Conservation (phyloP, 108 stramenopile species). For the Parietichytrium sp. region DNA sequence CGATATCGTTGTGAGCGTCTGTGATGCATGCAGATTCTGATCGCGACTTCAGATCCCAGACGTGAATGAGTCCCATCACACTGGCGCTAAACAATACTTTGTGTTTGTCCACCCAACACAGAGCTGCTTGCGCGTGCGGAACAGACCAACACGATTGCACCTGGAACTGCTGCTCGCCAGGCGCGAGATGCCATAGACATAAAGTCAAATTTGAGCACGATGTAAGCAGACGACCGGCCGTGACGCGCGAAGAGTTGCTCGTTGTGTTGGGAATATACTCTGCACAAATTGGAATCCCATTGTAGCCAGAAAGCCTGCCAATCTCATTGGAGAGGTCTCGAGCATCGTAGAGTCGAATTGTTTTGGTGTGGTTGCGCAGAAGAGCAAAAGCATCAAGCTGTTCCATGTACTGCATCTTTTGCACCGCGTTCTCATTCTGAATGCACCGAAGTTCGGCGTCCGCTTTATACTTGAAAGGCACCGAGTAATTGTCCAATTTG, state of each 20-base stretch:
- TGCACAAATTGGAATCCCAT: slow-evolving; percentile 31
- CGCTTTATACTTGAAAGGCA: slow-evolving; percentile 10
- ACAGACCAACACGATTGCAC: slow-evolving; percentile 4
- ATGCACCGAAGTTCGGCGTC: too few species aligned
- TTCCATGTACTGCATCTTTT: neutral
- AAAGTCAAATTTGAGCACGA: slow-evolving; percentile 31
- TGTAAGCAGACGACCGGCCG: neutral
- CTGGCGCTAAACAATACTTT: neutral
- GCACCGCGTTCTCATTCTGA: neutral
- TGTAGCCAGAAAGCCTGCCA: slow-evolving; percentile 12
- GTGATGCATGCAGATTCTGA: neutral
- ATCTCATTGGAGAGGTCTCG: slow-evolving; percentile 12
- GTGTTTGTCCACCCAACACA: neutral
- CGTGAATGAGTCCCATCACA: slow-evolving; percentile 35
- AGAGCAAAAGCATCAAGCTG: slow-evolving; percentile 1
- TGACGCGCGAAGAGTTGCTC: neutral
- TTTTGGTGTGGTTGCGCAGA: slow-evolving; percentile 10
- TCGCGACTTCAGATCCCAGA: slow-evolving; percentile 2
- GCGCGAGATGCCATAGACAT: slow-evolving; percentile 4
- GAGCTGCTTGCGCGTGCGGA: neutral
- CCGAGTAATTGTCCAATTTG: neutral
- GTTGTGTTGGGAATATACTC: neutral
- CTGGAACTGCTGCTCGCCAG: slow-evolving; percentile 16
- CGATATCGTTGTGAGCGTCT: slow-evolving; percentile 59
- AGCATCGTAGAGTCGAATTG: slow-evolving; percentile 8